Evolutionary conservation across 768 basidiomycete genomes (phyloP).

Genomic region (Amanita molliuscula): DNA sequence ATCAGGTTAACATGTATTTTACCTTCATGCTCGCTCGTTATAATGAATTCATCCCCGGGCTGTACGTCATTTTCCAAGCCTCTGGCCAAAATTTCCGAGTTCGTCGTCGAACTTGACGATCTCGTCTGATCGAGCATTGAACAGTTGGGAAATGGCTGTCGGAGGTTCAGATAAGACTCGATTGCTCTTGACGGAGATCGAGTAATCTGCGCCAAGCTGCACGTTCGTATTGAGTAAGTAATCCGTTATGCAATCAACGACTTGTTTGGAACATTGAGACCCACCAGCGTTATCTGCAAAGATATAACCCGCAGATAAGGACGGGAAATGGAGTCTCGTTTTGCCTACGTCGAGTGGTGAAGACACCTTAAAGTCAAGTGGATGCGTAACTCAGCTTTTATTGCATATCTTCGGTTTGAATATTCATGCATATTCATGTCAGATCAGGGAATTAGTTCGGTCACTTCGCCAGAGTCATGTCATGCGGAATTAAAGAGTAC

Average conservation of each 20-base stretch:
- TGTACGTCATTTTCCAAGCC: slow-evolving; percentile 45
- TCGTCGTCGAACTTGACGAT: slow-evolving; percentile 60
- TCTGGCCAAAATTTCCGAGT: slow-evolving; percentile 59
- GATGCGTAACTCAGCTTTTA: too few relatives aligned
- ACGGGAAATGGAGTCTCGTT: slow-evolving; percentile 54
- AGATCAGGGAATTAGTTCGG: too few relatives aligned
- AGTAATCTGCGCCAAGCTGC: slow-evolving; percentile 65
- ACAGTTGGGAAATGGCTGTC: slow-evolving; percentile 41
- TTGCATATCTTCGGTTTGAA: too few relatives aligned
- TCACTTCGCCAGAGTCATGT: too few relatives aligned
- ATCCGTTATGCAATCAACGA: slow-evolving; percentile 50
- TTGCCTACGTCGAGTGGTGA: slow-evolving; percentile 35
- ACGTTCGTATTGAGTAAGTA: slow-evolving; percentile 67
- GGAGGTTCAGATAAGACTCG: slow-evolving; percentile 41
- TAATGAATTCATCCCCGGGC: slow-evolving; percentile 61
- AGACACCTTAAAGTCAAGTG: too few relatives aligned
- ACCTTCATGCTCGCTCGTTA: slow-evolving; percentile 81
- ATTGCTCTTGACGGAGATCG: slow-evolving; percentile 40
- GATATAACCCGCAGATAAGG: slow-evolving; percentile 47
- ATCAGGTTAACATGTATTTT: slow-evolving; percentile 3
- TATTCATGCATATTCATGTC: too few relatives aligned
- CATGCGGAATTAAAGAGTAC: too few relatives aligned
- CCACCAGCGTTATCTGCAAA: slow-evolving; percentile 76
- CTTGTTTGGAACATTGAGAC: slow-evolving; percentile 46
- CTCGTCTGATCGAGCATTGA: slow-evolving; percentile 59